Evolutionary conservation across 78 protist genomes (phyloP), one percentile per base, ranked within the genome.

Genomic region (Dictyostelium capitatum): DNA sequence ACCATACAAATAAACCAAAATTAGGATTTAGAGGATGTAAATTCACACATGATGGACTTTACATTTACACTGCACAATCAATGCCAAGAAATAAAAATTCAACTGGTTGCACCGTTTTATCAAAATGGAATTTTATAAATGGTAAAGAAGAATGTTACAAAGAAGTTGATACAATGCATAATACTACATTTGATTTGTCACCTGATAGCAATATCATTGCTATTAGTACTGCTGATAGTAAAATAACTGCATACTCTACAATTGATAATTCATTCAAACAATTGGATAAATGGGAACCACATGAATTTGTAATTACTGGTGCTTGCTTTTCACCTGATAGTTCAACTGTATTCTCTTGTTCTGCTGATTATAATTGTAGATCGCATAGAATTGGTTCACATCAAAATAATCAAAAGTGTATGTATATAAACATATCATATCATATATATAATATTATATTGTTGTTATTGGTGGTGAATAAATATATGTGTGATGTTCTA

Each of bases 201-300:
- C 53, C 70, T 0, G 53, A 85, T 41, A 77, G 75, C 14, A 73
- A 54, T 9, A 30, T 15, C 1, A 17, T 85, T 28, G 92, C 67
- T 3, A 53, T 85, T 48, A 83, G 59, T 8, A 85, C 92, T 7
- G 67, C 83, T 3, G 92, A 85, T 25, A 65, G 67, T 11, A n/a
- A 59, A 19, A 53, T 85, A n/a, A 56, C 82, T 17, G 83, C 69
- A 23, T 37, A 75, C 25, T 23, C 41, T 7, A 11, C 81, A 4
- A 54, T 54, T 19, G 62, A 54, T 3, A 54, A 46, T 1, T 23
- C 77, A 0, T 48, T 85, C 32, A 54, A 46, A 8, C 57, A 53
- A 48, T 4, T 85, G 2, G 92, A 85, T 50, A 59, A 69, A 56
- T 85, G 92, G 92, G 92, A 85, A 53, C 92, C 92, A 2, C 92